These are phyloP conservation scores for Chlorella variabilis DNA, from an alignment of 163 green algal genomes.

Conservation along the genomic window DNA sequence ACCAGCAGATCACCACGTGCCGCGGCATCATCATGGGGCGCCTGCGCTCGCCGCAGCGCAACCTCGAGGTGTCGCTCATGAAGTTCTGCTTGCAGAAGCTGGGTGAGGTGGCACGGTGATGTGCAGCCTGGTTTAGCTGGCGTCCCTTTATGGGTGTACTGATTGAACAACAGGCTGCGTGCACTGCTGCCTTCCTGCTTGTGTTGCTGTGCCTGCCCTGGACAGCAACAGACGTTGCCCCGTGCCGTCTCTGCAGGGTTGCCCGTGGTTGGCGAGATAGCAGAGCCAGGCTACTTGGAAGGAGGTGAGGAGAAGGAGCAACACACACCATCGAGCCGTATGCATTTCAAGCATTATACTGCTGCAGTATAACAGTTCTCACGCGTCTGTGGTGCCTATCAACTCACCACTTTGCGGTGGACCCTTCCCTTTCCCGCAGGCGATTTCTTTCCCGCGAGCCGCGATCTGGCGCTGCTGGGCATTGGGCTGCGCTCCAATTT, in stretches of 20 bases:
- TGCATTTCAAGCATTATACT: no score
- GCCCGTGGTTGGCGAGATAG: constrained; percentile 79
- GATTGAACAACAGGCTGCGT: no score
- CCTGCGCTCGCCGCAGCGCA: constrained; percentile 83
- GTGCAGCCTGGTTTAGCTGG: not conserved
- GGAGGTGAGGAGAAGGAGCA: constrained; percentile 52
- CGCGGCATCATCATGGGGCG: constrained; percentile 91
- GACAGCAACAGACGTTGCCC: no score
- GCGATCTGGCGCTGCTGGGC: constrained; percentile 83
- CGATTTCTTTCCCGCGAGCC: constrained; percentile 72
- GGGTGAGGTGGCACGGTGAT: constrained; percentile 60
- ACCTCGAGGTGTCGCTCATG: constrained; percentile 92
- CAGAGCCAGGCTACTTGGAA: constrained; percentile 87
- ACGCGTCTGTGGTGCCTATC: no score
- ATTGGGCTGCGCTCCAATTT: constrained; percentile 94
- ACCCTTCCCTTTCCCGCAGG: no score
- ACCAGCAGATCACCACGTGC: constrained; percentile 84
- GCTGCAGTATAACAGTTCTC: no score
- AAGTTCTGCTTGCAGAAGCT: constrained; percentile 91
- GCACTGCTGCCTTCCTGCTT: no score
- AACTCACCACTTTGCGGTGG: no score
- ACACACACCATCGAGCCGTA: no score
- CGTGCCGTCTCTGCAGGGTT: constrained; percentile 82
- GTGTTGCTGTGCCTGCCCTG: no score
- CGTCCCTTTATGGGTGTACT: not conserved